Evolutionary conservation across 257 asterid species (phyloP).

Genomic region (Parsonsia alboflavescens): DNA sequence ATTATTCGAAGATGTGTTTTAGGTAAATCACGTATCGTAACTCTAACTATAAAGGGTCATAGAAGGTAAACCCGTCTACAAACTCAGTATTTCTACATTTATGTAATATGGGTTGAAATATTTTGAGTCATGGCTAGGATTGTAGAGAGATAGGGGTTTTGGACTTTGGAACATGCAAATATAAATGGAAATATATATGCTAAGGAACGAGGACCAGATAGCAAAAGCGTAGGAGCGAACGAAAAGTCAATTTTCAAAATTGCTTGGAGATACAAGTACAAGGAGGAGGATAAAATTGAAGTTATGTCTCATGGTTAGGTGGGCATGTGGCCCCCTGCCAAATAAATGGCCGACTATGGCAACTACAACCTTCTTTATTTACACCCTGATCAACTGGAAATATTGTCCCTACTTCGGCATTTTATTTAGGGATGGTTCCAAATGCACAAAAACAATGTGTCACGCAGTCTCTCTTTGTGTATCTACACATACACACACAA

Average conservation of each 20-base stretch:
- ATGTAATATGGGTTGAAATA: too few relatives aligned
- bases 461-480: neutral
- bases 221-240: neutral
- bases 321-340: slow-evolving; percentile 34
- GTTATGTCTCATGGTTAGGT: slow-evolving; percentile 44
- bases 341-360: slow-evolving; percentile 36
- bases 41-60: too few relatives aligned
- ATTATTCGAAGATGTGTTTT: too few relatives aligned
- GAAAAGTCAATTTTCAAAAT: slow-evolving; percentile 23
- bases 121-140: neutral
- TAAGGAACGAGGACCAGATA: too few relatives aligned
- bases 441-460: neutral
- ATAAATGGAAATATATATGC: neutral
- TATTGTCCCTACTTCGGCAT: neutral
- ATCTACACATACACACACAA: neutral
- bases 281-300: slow-evolving; percentile 30
- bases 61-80: too few relatives aligned
- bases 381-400: neutral
- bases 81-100: too few relatives aligned
- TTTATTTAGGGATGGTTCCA: neutral
- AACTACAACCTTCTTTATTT: neutral
- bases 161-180: neutral
- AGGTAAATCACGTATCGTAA: too few relatives aligned
- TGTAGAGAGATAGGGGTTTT: too few relatives aligned
- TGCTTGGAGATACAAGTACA: slow-evolving; percentile 12